Conservation (phyloP, 2,329 filamentous ascomycete genomes). For the Clarireedia paspali region DNA sequence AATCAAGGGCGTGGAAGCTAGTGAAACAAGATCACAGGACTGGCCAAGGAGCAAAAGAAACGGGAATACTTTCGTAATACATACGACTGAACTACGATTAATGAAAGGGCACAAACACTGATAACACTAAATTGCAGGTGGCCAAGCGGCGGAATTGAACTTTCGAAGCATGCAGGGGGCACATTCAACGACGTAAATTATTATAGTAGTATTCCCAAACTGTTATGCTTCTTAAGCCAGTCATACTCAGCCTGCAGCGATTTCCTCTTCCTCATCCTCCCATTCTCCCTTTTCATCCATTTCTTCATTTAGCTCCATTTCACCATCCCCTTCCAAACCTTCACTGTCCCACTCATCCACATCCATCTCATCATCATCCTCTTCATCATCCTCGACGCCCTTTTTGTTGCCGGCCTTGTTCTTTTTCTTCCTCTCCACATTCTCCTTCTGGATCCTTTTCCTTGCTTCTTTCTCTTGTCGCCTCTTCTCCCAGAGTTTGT, state of each 20-base stretch:
- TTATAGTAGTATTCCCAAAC: not conserved
- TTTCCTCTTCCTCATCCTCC: constrained; percentile 29
- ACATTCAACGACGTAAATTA: not conserved
- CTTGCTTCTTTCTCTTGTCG: constrained; percentile 75
- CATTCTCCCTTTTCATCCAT: constrained; percentile 28
- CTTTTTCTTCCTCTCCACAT: constrained; percentile 79
- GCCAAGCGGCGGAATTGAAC: too few species aligned
- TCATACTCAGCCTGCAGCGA: constrained; percentile 23
- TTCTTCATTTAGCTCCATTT: constrained; percentile 29
- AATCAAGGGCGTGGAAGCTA: too few species aligned
- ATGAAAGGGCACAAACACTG: too few species aligned
- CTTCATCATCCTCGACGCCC: constrained; percentile 43
- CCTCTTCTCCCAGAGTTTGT: constrained; percentile 73
- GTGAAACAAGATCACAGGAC: too few species aligned
- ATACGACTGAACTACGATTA: too few species aligned
- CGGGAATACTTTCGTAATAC: too few species aligned
- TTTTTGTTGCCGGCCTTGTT: constrained; percentile 39
- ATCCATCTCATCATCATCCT: constrained; percentile 41
- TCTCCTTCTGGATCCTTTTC: constrained; percentile 76
- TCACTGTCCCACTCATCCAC: constrained; percentile 35
- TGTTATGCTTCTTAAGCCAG: not conserved
- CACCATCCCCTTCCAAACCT: constrained; percentile 28
- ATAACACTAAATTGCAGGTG: too few species aligned
- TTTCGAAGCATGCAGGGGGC: too few species aligned
- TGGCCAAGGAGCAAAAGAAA: too few species aligned